A percentile compares a stretch with the other conserved stretches of the same genome.
Evolutionary conservation across 441 rosid genomes (phyloP).

Genomic region (Omphalea diandra): DNA sequence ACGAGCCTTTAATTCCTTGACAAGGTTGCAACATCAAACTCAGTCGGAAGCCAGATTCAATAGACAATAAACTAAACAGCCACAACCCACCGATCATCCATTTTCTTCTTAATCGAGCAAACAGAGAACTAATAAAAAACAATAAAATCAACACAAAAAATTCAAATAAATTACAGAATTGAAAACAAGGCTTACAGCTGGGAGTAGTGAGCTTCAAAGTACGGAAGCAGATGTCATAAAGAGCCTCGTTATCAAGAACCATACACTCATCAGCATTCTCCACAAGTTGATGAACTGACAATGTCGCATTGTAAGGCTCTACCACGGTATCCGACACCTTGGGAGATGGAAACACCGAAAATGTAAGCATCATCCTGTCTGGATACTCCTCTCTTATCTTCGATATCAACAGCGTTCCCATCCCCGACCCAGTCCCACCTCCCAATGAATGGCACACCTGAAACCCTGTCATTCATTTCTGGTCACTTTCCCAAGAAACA

Average conservation of each 20-base stretch:
- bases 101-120: background rate
- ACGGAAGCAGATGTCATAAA: slow-evolving; percentile 59
- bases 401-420: slow-evolving; percentile 54
- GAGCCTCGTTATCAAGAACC: slow-evolving; percentile 58
- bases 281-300: slow-evolving; percentile 51
- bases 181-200: slow-evolving; percentile 38
- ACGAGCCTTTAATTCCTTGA: too few relatives aligned
- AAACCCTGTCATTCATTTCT: slow-evolving; percentile 44
- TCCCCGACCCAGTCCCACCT: slow-evolving; percentile 58
- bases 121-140: background rate
- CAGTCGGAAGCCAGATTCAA: too few relatives aligned
- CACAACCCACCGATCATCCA: background rate
- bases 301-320: slow-evolving; percentile 54
- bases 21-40: too few relatives aligned
- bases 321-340: slow-evolving; percentile 57
- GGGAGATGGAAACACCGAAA: slow-evolving; percentile 55
- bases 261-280: slow-evolving; percentile 57
- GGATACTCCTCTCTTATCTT: slow-evolving; percentile 50
- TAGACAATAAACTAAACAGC: too few relatives aligned
- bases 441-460: slow-evolving; percentile 61
- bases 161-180: background rate
- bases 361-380: slow-evolving; percentile 58
- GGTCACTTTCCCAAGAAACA: background rate
- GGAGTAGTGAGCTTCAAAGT: slow-evolving; percentile 63
- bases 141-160: slow-evolving; percentile 1